These are phyloP conservation scores for Pythium brassicae DNA, from an alignment of 352 stramenopile species.

Conservation along the genomic window DNA sequence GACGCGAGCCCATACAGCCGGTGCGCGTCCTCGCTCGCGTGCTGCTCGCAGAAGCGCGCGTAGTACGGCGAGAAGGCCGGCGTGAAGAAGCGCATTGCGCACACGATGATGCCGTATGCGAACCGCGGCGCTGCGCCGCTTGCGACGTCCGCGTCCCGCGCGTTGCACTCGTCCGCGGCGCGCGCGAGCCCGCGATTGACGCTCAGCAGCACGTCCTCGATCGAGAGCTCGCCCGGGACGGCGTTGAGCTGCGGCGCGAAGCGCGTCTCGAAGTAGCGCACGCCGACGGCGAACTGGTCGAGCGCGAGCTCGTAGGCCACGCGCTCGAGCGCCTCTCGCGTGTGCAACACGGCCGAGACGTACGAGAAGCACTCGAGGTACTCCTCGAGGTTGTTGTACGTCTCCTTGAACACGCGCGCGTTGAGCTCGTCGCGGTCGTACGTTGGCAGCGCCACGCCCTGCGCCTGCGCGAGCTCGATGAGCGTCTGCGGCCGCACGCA, in stretches of 20 bases:
- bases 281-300: conserved; percentile 75
- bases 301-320: conserved; percentile 81
- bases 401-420: conserved; percentile 73
- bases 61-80: conserved; percentile 81
- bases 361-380: conserved; percentile 85
- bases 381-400: conserved; percentile 76
- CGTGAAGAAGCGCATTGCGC: conserved; percentile 87
- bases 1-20: conserved; percentile 80
- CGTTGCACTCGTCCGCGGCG: conserved; percentile 69
- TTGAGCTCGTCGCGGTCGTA: conserved; percentile 59
- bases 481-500: conserved; percentile 77
- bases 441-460: conserved; percentile 69
- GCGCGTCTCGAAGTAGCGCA: conserved; percentile 84
- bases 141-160: conserved; percentile 36
- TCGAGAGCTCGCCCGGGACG: conserved; percentile 46
- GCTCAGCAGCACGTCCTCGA: conserved; percentile 71
- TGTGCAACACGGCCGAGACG: conserved; percentile 63
- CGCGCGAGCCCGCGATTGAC: conserved; percentile 58
- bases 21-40: conserved; percentile 64
- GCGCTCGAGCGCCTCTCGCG: conserved; percentile 59
- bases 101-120: conserved; percentile 87
- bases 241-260: conserved; percentile 84
- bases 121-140: conserved; percentile 55
- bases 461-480: conserved; percentile 73
- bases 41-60: conserved; percentile 76